Base-by-base conservation (phyloP, 2,329 filamentous ascomycete genomes). In the Penicillium sp. region DNA sequence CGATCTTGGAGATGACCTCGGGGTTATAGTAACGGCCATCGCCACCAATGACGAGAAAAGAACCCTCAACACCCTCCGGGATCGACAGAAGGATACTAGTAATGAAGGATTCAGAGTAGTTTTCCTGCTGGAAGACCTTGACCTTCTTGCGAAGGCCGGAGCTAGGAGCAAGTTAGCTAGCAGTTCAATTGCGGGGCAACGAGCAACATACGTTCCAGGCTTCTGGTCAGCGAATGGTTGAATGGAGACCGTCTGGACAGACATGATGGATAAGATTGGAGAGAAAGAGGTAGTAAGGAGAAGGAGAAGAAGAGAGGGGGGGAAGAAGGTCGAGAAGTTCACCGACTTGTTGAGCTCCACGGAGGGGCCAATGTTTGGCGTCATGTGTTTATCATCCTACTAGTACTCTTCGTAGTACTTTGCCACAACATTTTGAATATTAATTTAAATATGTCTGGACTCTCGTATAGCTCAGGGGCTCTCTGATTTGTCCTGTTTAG, bases 91-190 rank as follows among this genome's bases (percentile, higher is more conserved):
- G 81, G 69, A 96, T 95, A 72, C 88, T 91, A 58, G 91, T 80
- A 61, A 98, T 81, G 71, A 98, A 98, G 45, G 91, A 83, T 75
- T 98, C 93, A 72, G 88, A 90, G 80, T 98, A 98, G 75, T 98
- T 81, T 53, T 84, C 78, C 73, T 96, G 79, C 73, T 98, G 88
- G 79, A 98, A 98, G 69, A 95, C 87, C 66, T 88, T 89, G 75
- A 97, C 93, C 82, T 95, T 97, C 77, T 98, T 98, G 58, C 93
- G 89, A 72, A 98, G 88, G 72, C 93, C 93, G 60, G 93, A 98
- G 61, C 91, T 97, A 65, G 50, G 55, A 41, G 41, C 17, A 55
- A 54, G 54, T 55, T 57, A 59, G 61, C 40, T 32, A 45, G 33
- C 19, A 35, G 28, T 41, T 44, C 37, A 17, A 40, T 37, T 41